Base-by-base conservation (phyloP, 1,139 yeast species). In the Blastobotrys buckinghamii region DNA sequence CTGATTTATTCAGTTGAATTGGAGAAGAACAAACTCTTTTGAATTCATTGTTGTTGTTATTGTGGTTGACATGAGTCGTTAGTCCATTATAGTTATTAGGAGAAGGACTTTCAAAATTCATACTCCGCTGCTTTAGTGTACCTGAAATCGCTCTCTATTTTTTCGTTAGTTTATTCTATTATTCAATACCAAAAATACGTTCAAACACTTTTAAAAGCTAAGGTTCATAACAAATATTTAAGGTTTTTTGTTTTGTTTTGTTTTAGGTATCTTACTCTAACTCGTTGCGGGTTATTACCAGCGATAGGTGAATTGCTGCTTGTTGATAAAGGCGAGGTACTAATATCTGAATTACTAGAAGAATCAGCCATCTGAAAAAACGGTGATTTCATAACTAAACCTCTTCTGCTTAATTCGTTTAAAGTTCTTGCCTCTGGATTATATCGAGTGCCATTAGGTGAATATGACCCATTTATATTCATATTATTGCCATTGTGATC, bases 331-430 rank as follows among this genome's bases (percentile, higher is more conserved):
- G 32, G 32, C 9, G 32, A 29, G 3, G 32, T 13, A 13, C 32
- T 29, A 29, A 12, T 29, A 29, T 29, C 32, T 29, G 32, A 29
- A 29, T 22, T 22, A 22, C 32, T 29, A 3, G 42, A n/a, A 16
- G 26, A 27, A 4, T 20, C 30, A 22, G 34, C 29, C 49, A 46
- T 46, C 22, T 41, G 44, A n/a, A 50, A 47, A 39, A 50, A 50
- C 5, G 53, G 53, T 36, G 46, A 39, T 35, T 50, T 50, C 50
- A 49, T 49, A 2, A 50, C 53, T 35, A 50, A 38, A 15, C 53
- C 53, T 13, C 53, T 45, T 35, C 49, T 34, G 20, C 51, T 48
- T 42, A 50, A 39, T 33, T 48, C 50, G 22, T 30, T 42, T 39
- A 50, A 39, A 30, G 19, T 20, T 24, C 17, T 29, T 13, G 27